A percentile compares a stretch with the other conserved stretches of the same genome.
phyloP scores from a whole-genome alignment of 1,284 basidiomycete species.

The Abortiporus biennis region DNA sequence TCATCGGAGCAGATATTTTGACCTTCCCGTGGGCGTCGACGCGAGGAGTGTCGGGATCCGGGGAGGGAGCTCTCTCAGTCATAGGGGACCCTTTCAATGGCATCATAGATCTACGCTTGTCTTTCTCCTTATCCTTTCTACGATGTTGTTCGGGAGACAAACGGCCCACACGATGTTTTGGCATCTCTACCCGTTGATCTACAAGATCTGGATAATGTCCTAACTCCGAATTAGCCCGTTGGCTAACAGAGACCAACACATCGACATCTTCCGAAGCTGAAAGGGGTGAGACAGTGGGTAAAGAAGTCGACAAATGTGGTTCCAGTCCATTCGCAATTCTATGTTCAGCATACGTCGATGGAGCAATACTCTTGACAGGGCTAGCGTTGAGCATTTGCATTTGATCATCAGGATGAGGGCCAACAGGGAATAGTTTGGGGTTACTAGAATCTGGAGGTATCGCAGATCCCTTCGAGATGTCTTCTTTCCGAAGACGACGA shows the following conservation, averaged over 20 bases:
- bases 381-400: slow-evolving; percentile 28
- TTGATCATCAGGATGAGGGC: slow-evolving; percentile 30
- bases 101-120: slow-evolving; percentile 47
- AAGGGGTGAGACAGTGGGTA: slow-evolving; percentile 43
- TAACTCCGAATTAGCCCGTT: slow-evolving; percentile 70
- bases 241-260: slow-evolving; percentile 31
- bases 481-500: slow-evolving; percentile 47
- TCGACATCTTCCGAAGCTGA: slow-evolving; percentile 29
- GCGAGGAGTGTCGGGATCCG: slow-evolving; percentile 40
- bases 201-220: slow-evolving; percentile 69
- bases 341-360: slow-evolving; percentile 38
- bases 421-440: slow-evolving; percentile 53
- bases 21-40: slow-evolving; percentile 47
- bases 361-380: slow-evolving; percentile 42
- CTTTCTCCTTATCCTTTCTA: slow-evolving; percentile 33
- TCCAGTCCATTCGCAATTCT: slow-evolving; percentile 35
- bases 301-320: slow-evolving; percentile 51
- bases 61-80: slow-evolving; percentile 53
- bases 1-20: slow-evolving; percentile 88
- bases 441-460: slow-evolving; percentile 41
- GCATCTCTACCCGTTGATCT: slow-evolving; percentile 26
- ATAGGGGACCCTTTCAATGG: slow-evolving; percentile 42
- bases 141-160: slow-evolving; percentile 50
- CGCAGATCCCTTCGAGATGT: slow-evolving; percentile 47
- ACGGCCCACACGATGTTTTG: slow-evolving; percentile 26